Evolutionary conservation across 2,329 filamentous ascomycete species (phyloP).

Genomic region (Colletotrichum abscissum): DNA sequence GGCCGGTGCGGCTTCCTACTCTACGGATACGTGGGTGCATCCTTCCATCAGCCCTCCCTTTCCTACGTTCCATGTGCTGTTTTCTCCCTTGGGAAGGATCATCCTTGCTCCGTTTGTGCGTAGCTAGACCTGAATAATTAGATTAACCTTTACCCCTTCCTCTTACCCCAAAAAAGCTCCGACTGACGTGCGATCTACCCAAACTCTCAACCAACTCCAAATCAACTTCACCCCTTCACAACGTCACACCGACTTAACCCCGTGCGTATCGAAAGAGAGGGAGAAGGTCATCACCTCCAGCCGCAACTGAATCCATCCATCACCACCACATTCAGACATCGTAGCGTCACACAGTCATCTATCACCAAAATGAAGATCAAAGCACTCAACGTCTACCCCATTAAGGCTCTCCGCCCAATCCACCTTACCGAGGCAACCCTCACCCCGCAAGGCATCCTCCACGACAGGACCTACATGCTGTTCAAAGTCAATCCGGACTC

Average conservation of each 20-base stretch:
- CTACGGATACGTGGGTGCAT: background rate
- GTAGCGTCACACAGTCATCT: too few species aligned
- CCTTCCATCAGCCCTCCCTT: background rate
- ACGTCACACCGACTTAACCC: slow-evolving; percentile 3
- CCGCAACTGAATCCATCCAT: background rate
- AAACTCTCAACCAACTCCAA: slow-evolving; percentile 24
- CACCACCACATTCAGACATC: background rate
- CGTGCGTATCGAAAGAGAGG: background rate
- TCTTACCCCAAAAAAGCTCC: background rate
- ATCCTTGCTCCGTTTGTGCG: slow-evolving; percentile 15
- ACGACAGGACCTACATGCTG: slow-evolving; percentile 80
- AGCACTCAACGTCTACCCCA: slow-evolving; percentile 75
- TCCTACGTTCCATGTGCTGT: background rate
- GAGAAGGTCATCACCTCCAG: background rate
- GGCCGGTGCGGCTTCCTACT: background rate
- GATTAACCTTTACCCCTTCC: background rate
- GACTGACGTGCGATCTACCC: background rate
- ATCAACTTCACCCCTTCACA: background rate
- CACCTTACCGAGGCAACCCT: slow-evolving; percentile 64
- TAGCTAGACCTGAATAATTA: background rate
- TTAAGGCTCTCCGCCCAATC: slow-evolving; percentile 77
- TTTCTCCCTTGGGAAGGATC: background rate
- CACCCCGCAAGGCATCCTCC: slow-evolving; percentile 69
- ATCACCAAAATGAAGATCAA: slow-evolving; percentile 21
- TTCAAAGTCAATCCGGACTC: slow-evolving; percentile 60